phyloP scores from a whole-genome alignment of 768 basidiomycete species.

The Fistulinella prunicolor region DNA sequence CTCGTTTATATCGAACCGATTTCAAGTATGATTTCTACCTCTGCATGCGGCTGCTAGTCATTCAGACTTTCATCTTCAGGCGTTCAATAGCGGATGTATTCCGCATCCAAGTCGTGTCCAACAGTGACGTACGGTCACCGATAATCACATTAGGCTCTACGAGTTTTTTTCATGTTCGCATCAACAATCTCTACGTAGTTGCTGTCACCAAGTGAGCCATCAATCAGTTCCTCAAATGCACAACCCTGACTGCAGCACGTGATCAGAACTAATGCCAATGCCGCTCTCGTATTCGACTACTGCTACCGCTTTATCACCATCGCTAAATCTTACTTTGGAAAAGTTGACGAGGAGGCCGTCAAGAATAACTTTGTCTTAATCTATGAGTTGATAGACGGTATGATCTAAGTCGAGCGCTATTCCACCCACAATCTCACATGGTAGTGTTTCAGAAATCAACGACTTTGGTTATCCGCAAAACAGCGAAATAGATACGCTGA shows the following conservation, averaged over 20 bases:
- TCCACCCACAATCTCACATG: slow-evolving; percentile 6
- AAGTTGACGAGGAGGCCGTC: slow-evolving; percentile 95
- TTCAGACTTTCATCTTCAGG: slow-evolving; percentile 40
- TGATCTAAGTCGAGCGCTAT: slow-evolving; percentile 12
- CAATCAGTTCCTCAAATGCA: neutral
- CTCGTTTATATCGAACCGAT: slow-evolving; percentile 92
- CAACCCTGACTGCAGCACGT: neutral
- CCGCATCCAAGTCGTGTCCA: slow-evolving; percentile 97
- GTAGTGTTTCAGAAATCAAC: slow-evolving; percentile 71
- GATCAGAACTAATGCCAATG: slow-evolving; percentile 89
- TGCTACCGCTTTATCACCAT: slow-evolving; percentile 96
- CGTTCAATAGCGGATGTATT: slow-evolving; percentile 98
- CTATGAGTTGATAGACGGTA: slow-evolving; percentile 97
- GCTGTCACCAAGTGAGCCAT: slow-evolving; percentile 88
- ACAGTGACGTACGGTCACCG: slow-evolving; percentile 93
- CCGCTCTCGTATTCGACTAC: slow-evolving; percentile 97
- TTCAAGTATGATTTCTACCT: slow-evolving; percentile 68
- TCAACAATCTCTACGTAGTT: slow-evolving; percentile 94
- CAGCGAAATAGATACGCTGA: slow-evolving; percentile 96
- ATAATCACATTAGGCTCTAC: slow-evolving; percentile 98
- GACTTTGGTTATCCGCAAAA: slow-evolving; percentile 99
- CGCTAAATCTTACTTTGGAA: slow-evolving; percentile 94
- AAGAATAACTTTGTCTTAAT: slow-evolving; percentile 99
- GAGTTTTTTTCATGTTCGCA: slow-evolving; percentile 96
- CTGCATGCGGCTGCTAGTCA: neutral